Evolutionary conservation across 2,329 filamentous ascomycete genomes (phyloP).

Genomic region (Colletotrichum sansevieriae): DNA sequence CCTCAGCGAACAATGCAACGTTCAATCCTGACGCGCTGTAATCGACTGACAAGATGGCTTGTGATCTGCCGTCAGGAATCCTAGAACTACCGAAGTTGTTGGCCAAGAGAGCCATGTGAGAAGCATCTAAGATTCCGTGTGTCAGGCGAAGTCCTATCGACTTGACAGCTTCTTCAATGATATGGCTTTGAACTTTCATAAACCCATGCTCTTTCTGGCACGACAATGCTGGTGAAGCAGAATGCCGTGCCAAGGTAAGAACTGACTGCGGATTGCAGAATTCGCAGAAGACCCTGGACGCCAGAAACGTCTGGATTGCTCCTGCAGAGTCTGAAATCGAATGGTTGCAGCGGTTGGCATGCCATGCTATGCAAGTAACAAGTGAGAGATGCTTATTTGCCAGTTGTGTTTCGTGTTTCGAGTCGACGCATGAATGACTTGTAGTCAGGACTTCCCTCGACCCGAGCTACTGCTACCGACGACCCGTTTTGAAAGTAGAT

Average conservation of each 20-base stretch:
- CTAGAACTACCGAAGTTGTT: neutral
- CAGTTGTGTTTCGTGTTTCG: rapidly evolving
- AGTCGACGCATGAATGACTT: constrained; percentile 17
- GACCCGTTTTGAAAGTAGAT: constrained; percentile 23
- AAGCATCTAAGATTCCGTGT: neutral
- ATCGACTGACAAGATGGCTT: constrained; percentile 9
- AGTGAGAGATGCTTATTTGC: neutral
- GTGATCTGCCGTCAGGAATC: neutral
- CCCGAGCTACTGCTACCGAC: neutral
- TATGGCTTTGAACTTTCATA: neutral
- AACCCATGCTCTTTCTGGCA: neutral
- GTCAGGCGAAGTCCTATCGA: constrained; percentile 7
- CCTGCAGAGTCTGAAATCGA: neutral
- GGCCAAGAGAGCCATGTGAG: neutral
- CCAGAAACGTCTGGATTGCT: neutral
- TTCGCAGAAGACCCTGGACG: constrained; percentile 6
- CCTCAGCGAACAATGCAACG: neutral
- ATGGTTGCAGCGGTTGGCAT: neutral
- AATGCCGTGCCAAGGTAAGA: constrained; percentile 13
- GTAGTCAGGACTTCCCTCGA: constrained; percentile 19
- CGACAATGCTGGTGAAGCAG: constrained; percentile 6
- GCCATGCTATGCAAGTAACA: neutral
- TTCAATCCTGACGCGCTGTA: constrained; percentile 11
- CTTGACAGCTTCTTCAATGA: constrained; percentile 2
- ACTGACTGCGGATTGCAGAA: constrained; percentile 8